A percentile compares a stretch with the other conserved stretches of the same genome.
Evolutionary conservation across 257 asterid genomes (phyloP).

Genomic region (Gynochthodes officinalis): DNA sequence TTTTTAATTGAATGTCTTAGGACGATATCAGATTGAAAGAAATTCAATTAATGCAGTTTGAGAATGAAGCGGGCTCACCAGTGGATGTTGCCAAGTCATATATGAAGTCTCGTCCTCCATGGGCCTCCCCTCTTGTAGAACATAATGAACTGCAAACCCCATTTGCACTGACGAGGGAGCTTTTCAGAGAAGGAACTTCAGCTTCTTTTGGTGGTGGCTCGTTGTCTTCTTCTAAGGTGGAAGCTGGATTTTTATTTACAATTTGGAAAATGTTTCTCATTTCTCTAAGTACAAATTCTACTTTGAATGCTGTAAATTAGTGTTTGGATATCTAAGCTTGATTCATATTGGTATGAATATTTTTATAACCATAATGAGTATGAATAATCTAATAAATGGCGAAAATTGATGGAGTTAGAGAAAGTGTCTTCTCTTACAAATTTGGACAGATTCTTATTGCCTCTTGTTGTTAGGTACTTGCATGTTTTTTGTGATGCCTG

Average conservation of each 20-base stretch:
- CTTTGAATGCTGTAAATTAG: background rate
- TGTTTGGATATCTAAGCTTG: background rate
- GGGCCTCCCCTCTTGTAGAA: constrained; percentile 61
- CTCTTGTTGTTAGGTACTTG: background rate
- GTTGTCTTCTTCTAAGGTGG: constrained; percentile 59
- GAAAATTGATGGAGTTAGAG: background rate
- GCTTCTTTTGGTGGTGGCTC: constrained; percentile 45
- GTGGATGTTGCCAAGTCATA: constrained; percentile 69
- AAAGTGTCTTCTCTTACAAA: background rate
- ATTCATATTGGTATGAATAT: too few relatives aligned
- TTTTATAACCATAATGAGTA: constrained; percentile 1
- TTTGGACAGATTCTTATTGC: background rate
- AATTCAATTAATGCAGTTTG: constrained; percentile 41
- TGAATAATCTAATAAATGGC: background rate
- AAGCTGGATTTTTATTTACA: background rate
- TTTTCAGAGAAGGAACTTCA: constrained; percentile 45
- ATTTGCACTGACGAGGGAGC: constrained; percentile 36
- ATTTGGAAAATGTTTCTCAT: background rate
- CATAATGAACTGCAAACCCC: constrained; percentile 52
- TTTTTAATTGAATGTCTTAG: background rate
- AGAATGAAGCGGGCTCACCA: constrained; percentile 60
- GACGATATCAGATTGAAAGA: background rate
- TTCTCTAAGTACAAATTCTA: background rate
- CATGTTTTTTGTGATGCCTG: background rate
- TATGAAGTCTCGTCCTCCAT: constrained; percentile 67